Percentiles rank a stretch among this genome's conserved stretches.
phyloP scores from a whole-genome alignment of 352 stramenopile genomes.

The Aphanomyces stellatus region DNA sequence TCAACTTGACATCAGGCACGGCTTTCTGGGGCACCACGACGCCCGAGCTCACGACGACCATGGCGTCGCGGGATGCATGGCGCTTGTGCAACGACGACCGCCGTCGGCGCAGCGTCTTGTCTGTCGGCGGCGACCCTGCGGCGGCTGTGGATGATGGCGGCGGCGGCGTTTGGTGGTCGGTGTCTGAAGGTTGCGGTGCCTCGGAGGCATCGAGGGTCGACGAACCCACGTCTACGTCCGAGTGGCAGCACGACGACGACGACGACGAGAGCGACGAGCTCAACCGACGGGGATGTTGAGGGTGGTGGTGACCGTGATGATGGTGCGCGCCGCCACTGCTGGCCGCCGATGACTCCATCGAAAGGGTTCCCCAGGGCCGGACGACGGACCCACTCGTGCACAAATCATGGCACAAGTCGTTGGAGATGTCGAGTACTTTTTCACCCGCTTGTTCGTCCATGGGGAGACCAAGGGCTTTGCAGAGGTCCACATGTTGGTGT shows the following conservation, averaged over 20 bases:
- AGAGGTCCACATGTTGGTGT: background rate
- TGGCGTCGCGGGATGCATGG: background rate
- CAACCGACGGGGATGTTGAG: background rate
- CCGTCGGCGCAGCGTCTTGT: background rate
- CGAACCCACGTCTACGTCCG: background rate
- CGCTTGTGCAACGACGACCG: background rate
- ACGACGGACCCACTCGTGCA: conserved; percentile 55
- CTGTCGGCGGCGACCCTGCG: background rate
- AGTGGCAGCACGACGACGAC: background rate
- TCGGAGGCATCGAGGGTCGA: background rate
- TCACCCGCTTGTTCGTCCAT: conserved; percentile 19
- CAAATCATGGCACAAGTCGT: conserved; percentile 66
- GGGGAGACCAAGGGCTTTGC: background rate
- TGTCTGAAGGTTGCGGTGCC: no score
- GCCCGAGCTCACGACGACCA: background rate
- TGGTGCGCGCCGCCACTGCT: no score
- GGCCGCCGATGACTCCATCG: background rate
- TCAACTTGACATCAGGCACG: conserved; percentile 36
- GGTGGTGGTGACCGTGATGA: background rate
- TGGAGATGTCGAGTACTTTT: conserved; percentile 44
- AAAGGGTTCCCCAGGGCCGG: conserved; percentile 5
- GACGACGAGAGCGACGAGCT: background rate
- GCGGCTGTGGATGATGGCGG: background rate
- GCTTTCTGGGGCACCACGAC: background rate
- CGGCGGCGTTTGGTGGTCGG: no score